Base-by-base conservation (phyloP, 352 stramenopile species). In the Aphanomyces astaci region DNA sequence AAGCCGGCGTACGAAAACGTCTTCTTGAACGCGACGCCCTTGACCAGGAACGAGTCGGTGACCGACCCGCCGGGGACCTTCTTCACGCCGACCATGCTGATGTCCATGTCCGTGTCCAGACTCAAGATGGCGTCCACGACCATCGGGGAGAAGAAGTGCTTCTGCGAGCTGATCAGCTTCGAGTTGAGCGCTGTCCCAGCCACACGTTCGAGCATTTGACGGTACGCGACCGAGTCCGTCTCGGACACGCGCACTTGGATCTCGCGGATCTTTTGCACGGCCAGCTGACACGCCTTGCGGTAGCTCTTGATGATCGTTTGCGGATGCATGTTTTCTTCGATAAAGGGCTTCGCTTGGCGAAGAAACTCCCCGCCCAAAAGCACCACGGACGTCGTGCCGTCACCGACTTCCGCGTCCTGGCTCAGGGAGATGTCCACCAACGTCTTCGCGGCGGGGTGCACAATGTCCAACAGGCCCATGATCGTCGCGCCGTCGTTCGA, bases 1-100 rank as follows among this genome's bases (percentile, higher is more conserved):
- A 99, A 99, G n/a, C 97, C 97, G 7, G 97, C 97, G 76, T 99
- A 99, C 59, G 90, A 98, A 75, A 99, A 99, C 27, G 97, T 99
- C 81, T 99, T 99, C 81, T 98, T 98, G 85, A 99, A 99, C 2
- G 97, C 97, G 2, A 99, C 97, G 28, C 96, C 96, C 64, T 96
- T 84, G 13, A 99, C 96, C 4, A 99, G 81, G 77, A 98, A 98
- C 63, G 94, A 99, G 75, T 98, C 93, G 60, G 92, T 97, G 30
- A 99, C 96, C 48, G 96, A 98, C 19, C 97, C 97, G 55, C 97
- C 97, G 7, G 94, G 90, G 31, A 99, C 97, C 78, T 98, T 98
- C 82, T 99, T 99, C 51, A 99, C 88, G 28, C 94, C 96, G 68
- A 99, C 89, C 82, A 98, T 96, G 33, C 79, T 87, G 51, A 94